Conservation (phyloP, 345 rosid genomes). For the Acer campestre region DNA sequence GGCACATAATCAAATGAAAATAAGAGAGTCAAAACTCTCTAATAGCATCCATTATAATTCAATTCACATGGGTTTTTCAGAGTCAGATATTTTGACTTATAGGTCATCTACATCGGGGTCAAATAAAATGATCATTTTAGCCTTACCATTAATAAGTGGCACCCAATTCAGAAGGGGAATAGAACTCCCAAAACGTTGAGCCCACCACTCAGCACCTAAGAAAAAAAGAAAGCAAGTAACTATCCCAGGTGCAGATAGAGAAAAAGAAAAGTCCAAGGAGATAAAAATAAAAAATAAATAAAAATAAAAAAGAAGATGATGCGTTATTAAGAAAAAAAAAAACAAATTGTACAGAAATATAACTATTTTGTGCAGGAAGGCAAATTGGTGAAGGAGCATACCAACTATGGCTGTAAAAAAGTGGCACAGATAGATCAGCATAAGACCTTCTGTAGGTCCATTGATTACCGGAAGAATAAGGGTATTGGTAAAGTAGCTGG, state of each 20-base stretch:
- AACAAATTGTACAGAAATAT: background rate
- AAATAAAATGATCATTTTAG: conserved; percentile 8
- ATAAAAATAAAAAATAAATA: background rate
- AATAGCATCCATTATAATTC: background rate
- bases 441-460: conserved; percentile 98
- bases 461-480: conserved; percentile 92
- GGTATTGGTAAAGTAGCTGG: conserved; percentile 89
- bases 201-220: conserved; percentile 98
- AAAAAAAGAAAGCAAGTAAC: conserved; percentile 14
- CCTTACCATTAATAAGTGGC: conserved; percentile 69
- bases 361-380: background rate
- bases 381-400: conserved; percentile 35
- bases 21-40: background rate
- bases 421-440: conserved; percentile 75
- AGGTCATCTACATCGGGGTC: background rate
- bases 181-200: conserved; percentile 63
- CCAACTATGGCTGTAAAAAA: conserved; percentile 88
- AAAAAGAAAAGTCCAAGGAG: conserved; percentile 7
- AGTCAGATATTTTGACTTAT: background rate
- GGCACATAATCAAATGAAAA: background rate
- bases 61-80: background rate
- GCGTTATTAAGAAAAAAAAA: conserved; percentile 1
- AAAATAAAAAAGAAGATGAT: background rate
- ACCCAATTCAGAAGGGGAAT: conserved; percentile 80
- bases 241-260: conserved; percentile 15